Evolutionary conservation across 148 eudicot genomes (phyloP), one percentile per base, ranked within the genome.

Genomic region (Drosera capensis): DNA sequence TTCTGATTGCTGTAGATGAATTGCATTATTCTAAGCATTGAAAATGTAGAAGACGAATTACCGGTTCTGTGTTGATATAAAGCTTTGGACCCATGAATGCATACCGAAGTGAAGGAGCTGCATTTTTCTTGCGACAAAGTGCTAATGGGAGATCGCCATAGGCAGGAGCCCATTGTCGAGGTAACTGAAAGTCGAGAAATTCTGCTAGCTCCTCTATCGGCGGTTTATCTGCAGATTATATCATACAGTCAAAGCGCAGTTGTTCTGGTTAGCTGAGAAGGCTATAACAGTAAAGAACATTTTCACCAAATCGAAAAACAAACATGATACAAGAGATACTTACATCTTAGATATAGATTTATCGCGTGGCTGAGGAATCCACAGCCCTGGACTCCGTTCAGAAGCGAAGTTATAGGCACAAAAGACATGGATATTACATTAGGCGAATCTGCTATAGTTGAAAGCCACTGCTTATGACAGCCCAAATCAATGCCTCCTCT

Each of bases 161-260:
- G 5, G 77, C 82, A 0, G 97, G 97, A 46, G 97, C 92, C 97
- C 97, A 90, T 59, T 84, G 95, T 53, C 93, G 87, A 59, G 97
- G 87, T 57, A 90, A 56, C 51, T 90, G 97, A 61, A 77, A 90
- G 62, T 84, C 97, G 17, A 90, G 63, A 66, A 90, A 90, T 55
- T 80, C 87, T 18, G 72, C 44, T 9, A 90, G 92, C 58, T 90
- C 97, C 68, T 90, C 93, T 35, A 78, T 64, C 12, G 75, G 97
- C 39, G 97, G 97, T 57, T 84, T 90, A 69, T 84, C 97, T 90
- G 90, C 68, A 78, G 4, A 45, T 19, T n/a, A n/a, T n/a, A n/a
- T n/a, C n/a, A n/a, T n/a, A n/a, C n/a, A n/a, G n/a, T n/a, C n/a
- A n/a, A n/a, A n/a, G n/a, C n/a, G n/a, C n/a, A n/a, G n/a, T n/a